These are phyloP conservation scores for Mycena crocata DNA, from an alignment of 768 basidiomycete genomes.

Conservation along the genomic window DNA sequence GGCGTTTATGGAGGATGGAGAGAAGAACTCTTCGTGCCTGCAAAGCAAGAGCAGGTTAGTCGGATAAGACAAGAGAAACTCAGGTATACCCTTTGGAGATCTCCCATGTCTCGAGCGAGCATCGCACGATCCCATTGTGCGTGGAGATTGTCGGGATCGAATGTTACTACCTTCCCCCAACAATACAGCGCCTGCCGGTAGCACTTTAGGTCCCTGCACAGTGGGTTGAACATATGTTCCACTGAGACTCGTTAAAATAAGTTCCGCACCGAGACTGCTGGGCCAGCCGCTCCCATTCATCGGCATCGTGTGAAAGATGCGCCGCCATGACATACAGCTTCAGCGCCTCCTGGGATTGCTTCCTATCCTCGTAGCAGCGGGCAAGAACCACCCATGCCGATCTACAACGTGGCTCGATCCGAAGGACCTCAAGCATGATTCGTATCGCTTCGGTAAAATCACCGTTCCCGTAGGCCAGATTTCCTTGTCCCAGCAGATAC, in stretches of 20 bases:
- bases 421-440: constrained; percentile 91
- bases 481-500: constrained; percentile 84
- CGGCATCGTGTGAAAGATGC: constrained; percentile 83
- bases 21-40: constrained; percentile 76
- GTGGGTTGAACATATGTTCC: neutral
- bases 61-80: neutral
- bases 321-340: constrained; percentile 90
- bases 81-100: constrained; percentile 66
- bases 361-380: constrained; percentile 80
- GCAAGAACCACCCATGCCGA: constrained; percentile 91
- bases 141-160: constrained; percentile 84
- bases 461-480: constrained; percentile 84
- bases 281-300: constrained; percentile 88
- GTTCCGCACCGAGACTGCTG: constrained; percentile 71
- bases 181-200: constrained; percentile 93
- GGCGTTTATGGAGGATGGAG: constrained; percentile 76
- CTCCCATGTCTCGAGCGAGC: constrained; percentile 80
- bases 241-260: neutral
- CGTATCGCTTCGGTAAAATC: constrained; percentile 76
- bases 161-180: constrained; percentile 81
- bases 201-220: constrained; percentile 69
- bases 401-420: constrained; percentile 87
- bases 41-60: neutral
- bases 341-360: constrained; percentile 76
- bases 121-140: constrained; percentile 91